Evolutionary conservation across 139 green algal genomes (phyloP).

Genomic region (Mesotaenium endlicherianum): DNA sequence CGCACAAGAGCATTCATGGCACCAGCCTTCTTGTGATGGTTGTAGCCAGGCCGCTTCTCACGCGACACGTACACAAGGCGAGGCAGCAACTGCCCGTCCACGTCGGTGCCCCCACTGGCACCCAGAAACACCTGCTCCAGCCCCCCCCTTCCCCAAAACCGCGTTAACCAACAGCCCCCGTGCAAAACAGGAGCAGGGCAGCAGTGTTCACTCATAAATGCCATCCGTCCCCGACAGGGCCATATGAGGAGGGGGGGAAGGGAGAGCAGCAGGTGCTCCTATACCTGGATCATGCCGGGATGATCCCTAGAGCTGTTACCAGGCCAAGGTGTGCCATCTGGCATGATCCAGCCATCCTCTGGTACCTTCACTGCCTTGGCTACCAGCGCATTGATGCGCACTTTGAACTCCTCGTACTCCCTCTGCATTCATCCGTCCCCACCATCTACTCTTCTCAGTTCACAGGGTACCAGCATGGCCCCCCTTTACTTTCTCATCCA

Average conservation of each 20-base stretch:
- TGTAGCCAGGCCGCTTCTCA: slow-evolving; percentile 41
- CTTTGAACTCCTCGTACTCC: slow-evolving; percentile 47
- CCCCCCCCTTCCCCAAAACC: too few species aligned
- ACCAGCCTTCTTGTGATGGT: slow-evolving; percentile 51
- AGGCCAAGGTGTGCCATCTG: slow-evolving; percentile 32
- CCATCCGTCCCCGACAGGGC: too few species aligned
- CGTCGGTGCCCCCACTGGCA: slow-evolving; percentile 6
- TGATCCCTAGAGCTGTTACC: slow-evolving; percentile 33
- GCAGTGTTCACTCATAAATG: too few species aligned
- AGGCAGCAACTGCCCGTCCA: slow-evolving; percentile 1
- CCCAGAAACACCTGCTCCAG: slow-evolving; percentile 35
- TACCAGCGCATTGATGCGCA: slow-evolving; percentile 34
- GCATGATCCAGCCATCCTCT: slow-evolving; percentile 30
- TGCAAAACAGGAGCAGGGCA: too few species aligned
- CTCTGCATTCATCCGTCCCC: slow-evolving; percentile 8
- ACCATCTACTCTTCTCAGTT: too few species aligned
- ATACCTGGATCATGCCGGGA: slow-evolving; percentile 37
- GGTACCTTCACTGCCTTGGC: slow-evolving; percentile 24
- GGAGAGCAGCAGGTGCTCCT: too few species aligned
- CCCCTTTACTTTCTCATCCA: too few species aligned
- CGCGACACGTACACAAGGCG: slow-evolving; percentile 34
- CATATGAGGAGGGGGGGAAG: too few species aligned
- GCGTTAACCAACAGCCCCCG: too few species aligned
- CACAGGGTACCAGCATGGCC: too few species aligned
- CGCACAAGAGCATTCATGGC: slow-evolving; percentile 43